phyloP scores from a whole-genome alignment of 1,284 basidiomycete species.

The Fistulinella cinereoalba region DNA sequence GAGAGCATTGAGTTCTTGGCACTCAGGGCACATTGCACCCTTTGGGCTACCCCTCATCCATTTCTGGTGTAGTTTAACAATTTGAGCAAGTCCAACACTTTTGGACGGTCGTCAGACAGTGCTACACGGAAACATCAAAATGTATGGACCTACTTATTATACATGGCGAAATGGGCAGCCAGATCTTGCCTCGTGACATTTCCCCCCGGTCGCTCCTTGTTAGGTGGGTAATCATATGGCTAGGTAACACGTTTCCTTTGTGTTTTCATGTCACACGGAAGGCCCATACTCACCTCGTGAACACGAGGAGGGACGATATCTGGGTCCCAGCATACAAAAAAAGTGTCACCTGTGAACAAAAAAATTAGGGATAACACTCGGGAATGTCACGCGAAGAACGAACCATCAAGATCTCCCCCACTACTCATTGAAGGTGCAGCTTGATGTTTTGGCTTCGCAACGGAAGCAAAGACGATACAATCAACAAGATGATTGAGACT shows the following conservation, averaged over 20 bases:
- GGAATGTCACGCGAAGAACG: conserved; percentile 3
- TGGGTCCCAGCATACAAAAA: conserved; percentile 65
- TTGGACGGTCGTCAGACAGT: neutral
- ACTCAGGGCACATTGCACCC: conserved; percentile 60
- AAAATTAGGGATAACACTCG: neutral
- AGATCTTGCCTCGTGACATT: conserved; percentile 53
- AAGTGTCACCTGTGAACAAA: conserved; percentile 49
- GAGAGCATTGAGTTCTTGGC: conserved; percentile 65
- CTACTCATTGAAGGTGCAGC: conserved; percentile 68
- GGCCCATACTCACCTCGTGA: conserved; percentile 42
- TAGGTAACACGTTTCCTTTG: conserved; percentile 19
- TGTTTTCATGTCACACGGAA: neutral
- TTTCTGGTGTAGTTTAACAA: conserved; percentile 53
- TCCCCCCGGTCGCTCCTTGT: conserved; percentile 47
- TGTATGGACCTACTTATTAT: conserved; percentile 48
- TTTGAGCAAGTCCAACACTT: conserved; percentile 52
- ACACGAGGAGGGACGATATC: conserved; percentile 55
- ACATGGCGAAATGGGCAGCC: conserved; percentile 59
- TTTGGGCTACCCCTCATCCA: conserved; percentile 54
- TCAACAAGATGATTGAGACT: conserved; percentile 55
- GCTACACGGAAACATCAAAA: neutral
- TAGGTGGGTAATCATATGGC: conserved; percentile 65
- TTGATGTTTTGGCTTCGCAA: conserved; percentile 52
- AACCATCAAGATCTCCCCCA: conserved; percentile 61
- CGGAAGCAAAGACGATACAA: conserved; percentile 62